Conservation (phyloP, 176 grass and related monocot species). For the Cenchrus fungigraminus region DNA sequence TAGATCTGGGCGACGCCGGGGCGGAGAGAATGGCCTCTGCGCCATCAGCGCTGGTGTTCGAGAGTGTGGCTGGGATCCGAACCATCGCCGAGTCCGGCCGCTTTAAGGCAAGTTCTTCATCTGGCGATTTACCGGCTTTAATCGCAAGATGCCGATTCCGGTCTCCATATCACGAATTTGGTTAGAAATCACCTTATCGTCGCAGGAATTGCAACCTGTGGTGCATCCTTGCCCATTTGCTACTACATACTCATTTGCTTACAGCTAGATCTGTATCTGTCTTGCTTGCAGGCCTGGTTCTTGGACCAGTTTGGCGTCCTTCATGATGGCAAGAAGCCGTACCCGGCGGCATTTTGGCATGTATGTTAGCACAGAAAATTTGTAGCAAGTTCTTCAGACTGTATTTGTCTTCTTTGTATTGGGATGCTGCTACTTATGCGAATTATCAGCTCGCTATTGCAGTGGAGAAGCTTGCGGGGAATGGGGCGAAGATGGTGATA, state of each 20-base stretch:
- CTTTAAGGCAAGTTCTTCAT: slow-evolving; percentile 62
- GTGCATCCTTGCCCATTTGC: background rate
- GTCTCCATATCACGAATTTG: background rate
- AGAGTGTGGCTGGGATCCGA: slow-evolving; percentile 67
- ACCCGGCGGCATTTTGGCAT: slow-evolving; percentile 77
- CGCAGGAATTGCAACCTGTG: background rate
- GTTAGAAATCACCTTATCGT: background rate
- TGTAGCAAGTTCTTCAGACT: background rate
- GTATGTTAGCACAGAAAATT: slow-evolving; percentile 47
- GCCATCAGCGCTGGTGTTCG: slow-evolving; percentile 43
- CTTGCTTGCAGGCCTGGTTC: slow-evolving; percentile 73
- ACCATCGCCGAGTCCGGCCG: slow-evolving; percentile 67
- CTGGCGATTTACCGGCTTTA: background rate
- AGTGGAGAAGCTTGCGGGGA: slow-evolving; percentile 83
- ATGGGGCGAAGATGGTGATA: slow-evolving; percentile 83
- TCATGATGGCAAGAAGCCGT: slow-evolving; percentile 97
- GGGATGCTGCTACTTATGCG: slow-evolving; percentile 14
- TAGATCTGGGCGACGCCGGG: background rate
- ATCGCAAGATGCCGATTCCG: background rate
- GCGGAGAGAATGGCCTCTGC: slow-evolving; percentile 29
- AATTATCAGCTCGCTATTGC: background rate
- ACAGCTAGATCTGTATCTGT: slow-evolving; percentile 20
- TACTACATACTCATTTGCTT: background rate
- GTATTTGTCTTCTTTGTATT: slow-evolving; percentile 9
- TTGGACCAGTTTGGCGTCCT: slow-evolving; percentile 95